These are phyloP conservation scores for Acorus gramineus DNA, from an alignment of 106 monocot genomes.

Conservation along the genomic window DNA sequence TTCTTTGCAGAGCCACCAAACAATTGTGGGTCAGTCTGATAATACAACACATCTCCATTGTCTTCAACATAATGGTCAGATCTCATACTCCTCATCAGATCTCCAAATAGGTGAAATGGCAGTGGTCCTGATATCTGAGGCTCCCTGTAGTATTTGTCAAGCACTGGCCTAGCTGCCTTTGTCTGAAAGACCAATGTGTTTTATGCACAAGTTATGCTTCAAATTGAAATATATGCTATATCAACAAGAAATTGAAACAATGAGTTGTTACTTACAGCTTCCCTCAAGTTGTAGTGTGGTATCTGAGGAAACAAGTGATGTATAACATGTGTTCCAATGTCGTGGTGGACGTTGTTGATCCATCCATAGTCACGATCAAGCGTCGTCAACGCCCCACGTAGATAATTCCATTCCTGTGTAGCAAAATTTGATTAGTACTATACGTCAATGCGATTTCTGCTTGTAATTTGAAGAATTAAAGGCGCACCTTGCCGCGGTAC, in stretches of 20 bases:
- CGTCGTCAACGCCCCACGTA: constrained; percentile 77
- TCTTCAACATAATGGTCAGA: constrained; percentile 70
- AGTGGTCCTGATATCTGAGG: constrained; percentile 66
- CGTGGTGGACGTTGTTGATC: constrained; percentile 91
- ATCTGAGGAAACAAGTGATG: constrained; percentile 95
- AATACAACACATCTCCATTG: constrained; percentile 70
- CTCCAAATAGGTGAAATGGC: constrained; percentile 56
- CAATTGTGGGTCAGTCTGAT: constrained; percentile 44
- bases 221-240: no score
- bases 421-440: no score
- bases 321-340: constrained; percentile 90
- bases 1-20: constrained; percentile 1
- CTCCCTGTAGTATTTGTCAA: constrained; percentile 79
- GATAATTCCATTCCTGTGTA: constrained; percentile 78
- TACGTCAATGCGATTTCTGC: no score
- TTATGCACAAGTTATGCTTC: not conserved
- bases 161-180: constrained; percentile 52
- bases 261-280: constrained; percentile 49
- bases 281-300: constrained; percentile 75
- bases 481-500: constrained; percentile 53
- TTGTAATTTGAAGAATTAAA: no score
- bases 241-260: no score
- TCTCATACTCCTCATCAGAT: constrained; percentile 49
- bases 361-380: constrained; percentile 79
- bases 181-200: constrained; percentile 36